Evolutionary conservation across 73 alveolate species (phyloP).

Genomic region (Stentor roeselii): DNA sequence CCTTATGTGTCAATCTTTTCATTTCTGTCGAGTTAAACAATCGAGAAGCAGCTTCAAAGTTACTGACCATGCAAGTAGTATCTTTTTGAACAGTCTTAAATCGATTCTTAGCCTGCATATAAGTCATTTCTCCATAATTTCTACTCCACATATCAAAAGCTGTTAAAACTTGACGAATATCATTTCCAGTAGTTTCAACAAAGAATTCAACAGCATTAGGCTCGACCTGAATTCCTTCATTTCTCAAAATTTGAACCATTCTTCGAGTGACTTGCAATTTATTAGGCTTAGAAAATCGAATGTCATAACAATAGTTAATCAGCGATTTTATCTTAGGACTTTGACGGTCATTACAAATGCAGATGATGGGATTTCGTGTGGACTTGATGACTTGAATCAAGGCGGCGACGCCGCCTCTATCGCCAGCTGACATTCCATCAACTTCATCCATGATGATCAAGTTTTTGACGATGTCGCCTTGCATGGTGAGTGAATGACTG

Average conservation of each 20-base stretch:
- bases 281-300: constrained; percentile 84
- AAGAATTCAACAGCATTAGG: constrained; percentile 53
- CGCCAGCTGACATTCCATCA: constrained; percentile 98
- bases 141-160: constrained; percentile 67
- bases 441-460: constrained; percentile 97
- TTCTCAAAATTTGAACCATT: constrained; percentile 56
- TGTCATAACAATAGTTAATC: constrained; percentile 87
- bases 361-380: constrained; percentile 95
- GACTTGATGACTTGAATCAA: constrained; percentile 89
- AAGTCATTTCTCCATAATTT: constrained; percentile 34
- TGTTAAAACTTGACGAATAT: constrained; percentile 80
- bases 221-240: constrained; percentile 61
- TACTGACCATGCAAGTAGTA: constrained; percentile 54
- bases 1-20: constrained; percentile 50
- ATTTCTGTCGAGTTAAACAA: constrained; percentile 64
- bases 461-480: constrained; percentile 46
- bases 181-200: constrained; percentile 78
- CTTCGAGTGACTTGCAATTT: constrained; percentile 57
- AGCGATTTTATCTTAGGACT: constrained; percentile 74
- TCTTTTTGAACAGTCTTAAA: constrained; percentile 53
- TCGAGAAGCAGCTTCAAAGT: constrained; percentile 73
- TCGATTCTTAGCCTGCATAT: constrained; percentile 31
- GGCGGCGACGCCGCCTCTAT: constrained; percentile 99
- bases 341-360: constrained; percentile 96
- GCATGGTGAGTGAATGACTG: constrained; percentile 13